Conservation (phyloP, 345 rosid species). For the Cardamine occulta region DNA sequence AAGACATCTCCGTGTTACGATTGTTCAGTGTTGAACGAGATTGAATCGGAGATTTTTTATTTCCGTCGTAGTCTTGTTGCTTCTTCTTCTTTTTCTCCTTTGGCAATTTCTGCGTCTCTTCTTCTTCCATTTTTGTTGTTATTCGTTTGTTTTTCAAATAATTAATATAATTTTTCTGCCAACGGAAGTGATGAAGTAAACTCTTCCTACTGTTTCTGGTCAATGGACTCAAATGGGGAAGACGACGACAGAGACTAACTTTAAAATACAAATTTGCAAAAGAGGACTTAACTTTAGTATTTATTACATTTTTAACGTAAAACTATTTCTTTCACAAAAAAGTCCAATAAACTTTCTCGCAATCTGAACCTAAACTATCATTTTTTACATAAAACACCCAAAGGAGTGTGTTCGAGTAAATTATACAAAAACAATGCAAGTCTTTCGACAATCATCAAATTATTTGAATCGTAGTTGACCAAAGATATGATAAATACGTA, state of each 20-base stretch:
- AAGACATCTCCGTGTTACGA: slow-evolving; percentile 33
- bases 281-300: not conserved
- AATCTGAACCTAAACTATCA: not conserved
- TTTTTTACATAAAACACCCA: not conserved
- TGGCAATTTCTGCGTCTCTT: slow-evolving; percentile 24
- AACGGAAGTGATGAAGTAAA: slow-evolving; percentile 29
- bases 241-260: slow-evolving; percentile 32
- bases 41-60: not conserved
- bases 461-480: not conserved
- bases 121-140: slow-evolving; percentile 36
- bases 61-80: not conserved
- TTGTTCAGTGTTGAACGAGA: not conserved
- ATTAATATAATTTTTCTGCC: not conserved
- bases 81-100: slow-evolving; percentile 10
- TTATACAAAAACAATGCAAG: not conserved
- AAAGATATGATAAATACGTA: not conserved
- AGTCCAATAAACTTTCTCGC: not conserved
- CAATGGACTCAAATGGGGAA: slow-evolving; percentile 30
- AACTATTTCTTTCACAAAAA: not conserved
- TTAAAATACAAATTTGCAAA: slow-evolving; percentile 5
- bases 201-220: slow-evolving; percentile 20
- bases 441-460: not conserved
- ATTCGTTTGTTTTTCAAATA: not conserved
- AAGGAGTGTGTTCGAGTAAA: not conserved
- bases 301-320: not conserved